phyloP scores from a whole-genome alignment of 768 basidiomycete genomes.

The Boletus rubescentipes region DNA sequence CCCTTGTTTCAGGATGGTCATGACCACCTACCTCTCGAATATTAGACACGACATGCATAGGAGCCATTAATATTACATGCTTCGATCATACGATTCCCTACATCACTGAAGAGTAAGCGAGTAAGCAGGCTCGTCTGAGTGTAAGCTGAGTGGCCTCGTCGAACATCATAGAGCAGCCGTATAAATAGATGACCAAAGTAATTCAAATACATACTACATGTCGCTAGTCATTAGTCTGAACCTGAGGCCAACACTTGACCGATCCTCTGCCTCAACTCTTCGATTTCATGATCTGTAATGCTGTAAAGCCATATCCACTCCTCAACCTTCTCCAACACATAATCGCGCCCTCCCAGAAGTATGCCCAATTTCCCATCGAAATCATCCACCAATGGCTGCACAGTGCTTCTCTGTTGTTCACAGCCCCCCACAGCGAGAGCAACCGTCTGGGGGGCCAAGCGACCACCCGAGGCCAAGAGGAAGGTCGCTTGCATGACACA shows the following conservation, averaged over 20 bases:
- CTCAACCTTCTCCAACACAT: constrained; percentile 14
- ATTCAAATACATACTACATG: too few relatives aligned
- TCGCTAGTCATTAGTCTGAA: too few relatives aligned
- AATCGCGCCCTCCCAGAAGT: constrained; percentile 4
- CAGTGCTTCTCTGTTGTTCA: background rate
- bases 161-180: too few relatives aligned
- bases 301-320: constrained; percentile 13
- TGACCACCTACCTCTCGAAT: background rate
- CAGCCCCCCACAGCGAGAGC: background rate
- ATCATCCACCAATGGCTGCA: background rate
- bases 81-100: too few relatives aligned
- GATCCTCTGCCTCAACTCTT: background rate
- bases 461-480: background rate
- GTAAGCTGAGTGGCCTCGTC: background rate
- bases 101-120: too few relatives aligned
- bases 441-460: background rate
- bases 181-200: too few relatives aligned
- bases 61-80: too few relatives aligned
- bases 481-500: constrained; percentile 17
- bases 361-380: constrained; percentile 7
- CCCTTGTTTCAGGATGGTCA: background rate
- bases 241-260: background rate
- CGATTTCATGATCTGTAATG: constrained; percentile 4
- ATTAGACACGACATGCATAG: too few relatives aligned
- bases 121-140: background rate